Evolutionary conservation across 2,329 filamentous ascomycete genomes (phyloP).

Genomic region (Zalaria sp.): DNA sequence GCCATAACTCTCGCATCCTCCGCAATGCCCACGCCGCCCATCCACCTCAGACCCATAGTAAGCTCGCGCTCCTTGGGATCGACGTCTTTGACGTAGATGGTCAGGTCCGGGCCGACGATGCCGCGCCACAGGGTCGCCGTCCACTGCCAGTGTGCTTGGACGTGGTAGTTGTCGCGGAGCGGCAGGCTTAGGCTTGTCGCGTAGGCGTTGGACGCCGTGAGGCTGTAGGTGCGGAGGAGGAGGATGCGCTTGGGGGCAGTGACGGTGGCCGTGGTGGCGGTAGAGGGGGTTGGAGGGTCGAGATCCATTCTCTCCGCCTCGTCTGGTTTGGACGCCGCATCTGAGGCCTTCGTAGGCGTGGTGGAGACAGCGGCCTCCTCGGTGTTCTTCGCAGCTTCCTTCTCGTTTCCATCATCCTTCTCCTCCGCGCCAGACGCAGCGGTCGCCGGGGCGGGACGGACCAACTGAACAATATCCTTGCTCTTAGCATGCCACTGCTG

Average conservation of each 20-base stretch:
- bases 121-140: slow-evolving; percentile 88
- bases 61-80: slow-evolving; percentile 12
- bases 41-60: slow-evolving; percentile 8
- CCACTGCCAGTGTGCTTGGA: slow-evolving; percentile 95
- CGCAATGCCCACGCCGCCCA: slow-evolving; percentile 22
- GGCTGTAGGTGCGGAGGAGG: slow-evolving; percentile 64
- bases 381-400: slow-evolving; percentile 5
- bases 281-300: slow-evolving; percentile 5
- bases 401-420: slow-evolving; percentile 1
- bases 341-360: background rate
- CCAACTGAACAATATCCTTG: slow-evolving; percentile 47
- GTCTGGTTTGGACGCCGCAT: slow-evolving; percentile 1
- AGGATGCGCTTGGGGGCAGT: slow-evolving; percentile 47
- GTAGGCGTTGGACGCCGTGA: slow-evolving; percentile 63
- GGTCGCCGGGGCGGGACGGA: background rate
- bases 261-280: slow-evolving; percentile 5
- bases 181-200: slow-evolving; percentile 60
- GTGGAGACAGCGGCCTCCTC: slow-evolving; percentile 1
- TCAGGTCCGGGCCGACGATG: slow-evolving; percentile 67
- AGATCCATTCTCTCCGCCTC: slow-evolving; percentile 10
- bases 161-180: slow-evolving; percentile 62
- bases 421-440: slow-evolving; percentile 2
- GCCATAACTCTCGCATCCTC: slow-evolving; percentile 26
- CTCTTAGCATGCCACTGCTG: slow-evolving; percentile 64
- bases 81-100: slow-evolving; percentile 47